A percentile compares a stretch with the other conserved stretches of the same genome.
Conservation (phyloP, 768 basidiomycete genomes). For the Lactifluus pinguis region DNA sequence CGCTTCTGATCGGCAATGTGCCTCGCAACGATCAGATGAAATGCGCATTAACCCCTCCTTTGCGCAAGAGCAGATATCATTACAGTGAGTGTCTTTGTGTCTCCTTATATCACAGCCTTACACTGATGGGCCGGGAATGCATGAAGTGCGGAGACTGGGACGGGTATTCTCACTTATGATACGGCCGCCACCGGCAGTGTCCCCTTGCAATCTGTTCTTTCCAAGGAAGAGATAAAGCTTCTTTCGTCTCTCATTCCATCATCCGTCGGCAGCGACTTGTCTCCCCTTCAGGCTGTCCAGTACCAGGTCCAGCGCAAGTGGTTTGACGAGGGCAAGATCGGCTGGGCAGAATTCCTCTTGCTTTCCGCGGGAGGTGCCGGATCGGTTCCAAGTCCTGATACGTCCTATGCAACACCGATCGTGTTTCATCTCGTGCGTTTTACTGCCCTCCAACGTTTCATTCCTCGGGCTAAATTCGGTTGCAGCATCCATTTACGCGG, state of each 20-base stretch:
- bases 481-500: constrained; percentile 13
- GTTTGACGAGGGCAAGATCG: constrained; percentile 16
- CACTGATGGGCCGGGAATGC: neutral
- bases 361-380: constrained; percentile 15
- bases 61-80: constrained; percentile 2
- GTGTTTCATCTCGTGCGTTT: constrained; percentile 16
- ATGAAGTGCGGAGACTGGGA: neutral
- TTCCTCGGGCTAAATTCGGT: neutral
- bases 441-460: neutral
- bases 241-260: constrained; percentile 14
- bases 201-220: constrained; percentile 13
- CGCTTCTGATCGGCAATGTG: neutral
- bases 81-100: neutral
- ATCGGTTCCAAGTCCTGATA: constrained; percentile 1
- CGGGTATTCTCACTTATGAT: constrained; percentile 15
- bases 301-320: constrained; percentile 12
- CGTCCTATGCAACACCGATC: constrained; percentile 17
- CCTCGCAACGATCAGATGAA: constrained; percentile 1
- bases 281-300: constrained; percentile 15
- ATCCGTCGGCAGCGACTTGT: neutral
- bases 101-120: neutral
- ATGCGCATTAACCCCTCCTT: constrained; percentile 13
- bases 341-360: constrained; percentile 17
- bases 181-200: constrained; percentile 14
- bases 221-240: constrained; percentile 6